Base-by-base conservation (phyloP, 352 stramenopile genomes). In the Pythium guiyangense region DNA sequence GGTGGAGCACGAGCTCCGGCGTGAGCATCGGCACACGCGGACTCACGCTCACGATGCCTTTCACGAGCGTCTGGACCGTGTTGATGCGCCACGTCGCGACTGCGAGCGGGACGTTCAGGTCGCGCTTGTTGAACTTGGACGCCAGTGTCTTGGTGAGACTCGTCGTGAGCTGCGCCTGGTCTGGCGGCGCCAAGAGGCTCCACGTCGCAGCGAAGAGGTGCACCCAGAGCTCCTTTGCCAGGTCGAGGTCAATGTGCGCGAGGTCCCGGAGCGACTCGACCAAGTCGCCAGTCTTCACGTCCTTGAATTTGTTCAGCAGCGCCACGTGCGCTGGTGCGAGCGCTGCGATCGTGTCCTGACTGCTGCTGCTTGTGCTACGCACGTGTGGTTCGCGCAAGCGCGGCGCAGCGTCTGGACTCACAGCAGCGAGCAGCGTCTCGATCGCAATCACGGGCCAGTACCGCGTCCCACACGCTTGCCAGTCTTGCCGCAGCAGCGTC, bases 91-190 rank as follows among this genome's bases (percentile, higher is more conserved):
- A 68, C 35, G 77, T 75, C 3, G 69, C 70, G 14, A 60, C 61
- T 12, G 66, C 67, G 2, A 91, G 60, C 39, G 85, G 86, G 22
- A 94, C 69, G 40, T 89, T 84, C 0, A 96, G 63, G 49, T 96
- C 84, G 20, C 86, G 83, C 44, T 92, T 90, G 61, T 94, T 91
- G 69, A 93, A 96, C 59, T 92, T 92, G 31, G 82, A 92, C 46
- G 87, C 86, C 11, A 96, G 56, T 44, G 90, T 78, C 59, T 88
- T 92, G 48, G 87, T 63, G 29, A 96, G 53, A 57, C 82, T 81
- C 10, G 75, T 54, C 10, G 79, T 74, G 43, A 88, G 61, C 15
- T 88, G 74, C 2, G 62, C 59, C 63, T 92, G 80, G 12, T 90
- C 77, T 5, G 60, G 56, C n/a, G 66, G 44, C 43, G 68, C 59